A percentile compares a stretch with the other conserved stretches of the same genome.
Conservation (phyloP, 2,329 filamentous ascomycete genomes). For the Diaporthe sp. region DNA sequence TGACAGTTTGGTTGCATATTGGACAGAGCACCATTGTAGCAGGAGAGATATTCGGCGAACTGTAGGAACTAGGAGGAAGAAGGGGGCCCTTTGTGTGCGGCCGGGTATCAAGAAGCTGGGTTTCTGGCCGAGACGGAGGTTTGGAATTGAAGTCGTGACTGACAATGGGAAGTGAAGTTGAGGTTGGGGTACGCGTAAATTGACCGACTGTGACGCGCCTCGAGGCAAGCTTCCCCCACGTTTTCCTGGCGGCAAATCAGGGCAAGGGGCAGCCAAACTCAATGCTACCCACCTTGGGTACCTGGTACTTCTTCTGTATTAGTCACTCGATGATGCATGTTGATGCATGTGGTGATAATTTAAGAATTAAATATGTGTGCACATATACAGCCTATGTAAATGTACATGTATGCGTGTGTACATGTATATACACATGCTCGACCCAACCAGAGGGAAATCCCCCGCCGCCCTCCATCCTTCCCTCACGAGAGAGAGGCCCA, state of each 20-base stretch:
- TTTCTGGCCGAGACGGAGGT: not conserved
- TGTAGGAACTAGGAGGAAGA: not conserved
- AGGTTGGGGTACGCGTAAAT: constrained; percentile 15
- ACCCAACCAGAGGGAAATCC: not conserved
- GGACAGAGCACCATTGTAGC: constrained; percentile 78
- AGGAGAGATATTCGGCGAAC: not conserved
- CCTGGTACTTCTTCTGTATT: not conserved
- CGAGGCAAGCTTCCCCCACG: not conserved
- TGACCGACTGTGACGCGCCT: constrained; percentile 25
- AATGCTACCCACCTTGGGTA: not conserved
- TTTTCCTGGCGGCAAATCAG: not conserved
- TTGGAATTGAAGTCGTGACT: not conserved
- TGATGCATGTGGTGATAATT: not conserved
- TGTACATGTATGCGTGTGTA: not conserved
- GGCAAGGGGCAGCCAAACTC: not conserved
- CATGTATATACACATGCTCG: not conserved
- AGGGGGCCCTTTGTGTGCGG: not conserved
- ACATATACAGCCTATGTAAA: not conserved
- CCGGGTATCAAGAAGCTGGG: not conserved
- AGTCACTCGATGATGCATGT: not conserved
- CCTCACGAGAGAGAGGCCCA: not conserved
- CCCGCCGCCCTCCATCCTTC: not conserved
- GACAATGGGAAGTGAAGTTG: not conserved
- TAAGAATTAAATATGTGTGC: constrained; percentile 18
- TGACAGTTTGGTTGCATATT: constrained; percentile 82